Evolutionary conservation across 305 asterid genomes (phyloP), one percentile per base, ranked within the genome.

Genomic region (Fraxinus ornus): DNA sequence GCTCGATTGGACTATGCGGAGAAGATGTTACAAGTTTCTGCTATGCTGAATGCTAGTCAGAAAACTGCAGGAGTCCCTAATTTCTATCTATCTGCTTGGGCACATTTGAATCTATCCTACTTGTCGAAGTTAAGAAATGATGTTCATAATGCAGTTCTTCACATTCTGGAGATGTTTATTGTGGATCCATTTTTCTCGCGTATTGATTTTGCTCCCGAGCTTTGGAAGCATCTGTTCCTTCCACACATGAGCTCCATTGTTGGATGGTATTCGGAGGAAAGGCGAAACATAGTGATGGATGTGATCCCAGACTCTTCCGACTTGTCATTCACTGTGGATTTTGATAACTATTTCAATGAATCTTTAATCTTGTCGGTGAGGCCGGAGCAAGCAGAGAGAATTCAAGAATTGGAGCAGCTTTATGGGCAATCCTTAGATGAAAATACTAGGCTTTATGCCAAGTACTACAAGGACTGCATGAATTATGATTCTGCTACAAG

Each of bases 81-180:
- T 74, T 92, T 71, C 35, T 94, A 94, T 88, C 91, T 94, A 74
- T 93, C 97, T 3, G 97, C 98, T 47, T 94, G 98, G 98, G 97
- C 98, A 0, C 93, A 92, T 60, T 66, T 94, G 19, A 93, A 94
- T 32, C 93, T 94, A 22, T 85, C 98, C 1, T 94, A 89, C 81
- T 55, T 93, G 76, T 91, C 93, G 91, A 89, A 87, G 84, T 70
- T 94, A 77, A 89, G 92, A 76, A 82, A 87, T 32, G 81, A 91
- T 32, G 49, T 72, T 21, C 88, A 86, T 22, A 88, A 77, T 83
- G 83, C 92, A 4, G 92, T 88, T 35, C 88, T 92, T 83, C 91
- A 92, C 78, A 64, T 93, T 19, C 60, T 94, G 79, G 97, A 94
- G 44, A 94, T 94, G 98, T 94, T 94, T 33, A 21, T 80, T 0